Evolutionary conservation across 805 yeast species (phyloP).

Genomic region (Pichia ethanolica): DNA sequence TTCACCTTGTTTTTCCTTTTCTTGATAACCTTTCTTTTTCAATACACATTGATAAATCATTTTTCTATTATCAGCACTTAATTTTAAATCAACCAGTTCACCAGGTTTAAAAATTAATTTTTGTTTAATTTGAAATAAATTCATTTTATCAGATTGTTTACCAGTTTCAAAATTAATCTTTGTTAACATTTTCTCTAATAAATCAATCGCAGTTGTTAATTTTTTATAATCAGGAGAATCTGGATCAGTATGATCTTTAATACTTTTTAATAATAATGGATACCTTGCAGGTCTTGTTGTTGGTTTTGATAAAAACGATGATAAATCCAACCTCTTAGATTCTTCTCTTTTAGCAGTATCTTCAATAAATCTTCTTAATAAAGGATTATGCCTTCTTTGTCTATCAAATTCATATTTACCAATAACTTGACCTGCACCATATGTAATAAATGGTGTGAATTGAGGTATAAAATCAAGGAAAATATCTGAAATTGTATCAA

Average conservation of each 20-base stretch:
- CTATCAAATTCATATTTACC: constrained; percentile 94
- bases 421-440: constrained; percentile 91
- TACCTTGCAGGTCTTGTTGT: constrained; percentile 94
- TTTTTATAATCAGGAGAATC: constrained; percentile 65
- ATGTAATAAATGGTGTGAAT: constrained; percentile 87
- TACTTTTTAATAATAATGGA: constrained; percentile 75
- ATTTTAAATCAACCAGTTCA: constrained; percentile 78
- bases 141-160: constrained; percentile 87
- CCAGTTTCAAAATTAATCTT: constrained; percentile 86
- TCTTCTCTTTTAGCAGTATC: constrained; percentile 82
- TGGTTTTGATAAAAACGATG: constrained; percentile 90
- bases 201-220: constrained; percentile 64
- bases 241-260: constrained; percentile 74
- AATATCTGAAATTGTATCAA: constrained; percentile 80
- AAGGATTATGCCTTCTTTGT: constrained; percentile 82
- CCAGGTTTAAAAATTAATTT: constrained; percentile 73
- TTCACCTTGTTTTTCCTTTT: constrained; percentile 64
- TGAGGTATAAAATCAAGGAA: constrained; percentile 75
- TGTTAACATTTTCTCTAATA: constrained; percentile 65
- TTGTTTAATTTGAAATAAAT: constrained; percentile 79
- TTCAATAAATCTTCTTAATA: constrained; percentile 88
- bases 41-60: constrained; percentile 73
- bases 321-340: constrained; percentile 81
- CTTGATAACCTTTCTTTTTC: constrained; percentile 61
- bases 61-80: constrained; percentile 73